Evolutionary conservation across 345 rosid genomes (phyloP).

Genomic region (Linum trigynum): DNA sequence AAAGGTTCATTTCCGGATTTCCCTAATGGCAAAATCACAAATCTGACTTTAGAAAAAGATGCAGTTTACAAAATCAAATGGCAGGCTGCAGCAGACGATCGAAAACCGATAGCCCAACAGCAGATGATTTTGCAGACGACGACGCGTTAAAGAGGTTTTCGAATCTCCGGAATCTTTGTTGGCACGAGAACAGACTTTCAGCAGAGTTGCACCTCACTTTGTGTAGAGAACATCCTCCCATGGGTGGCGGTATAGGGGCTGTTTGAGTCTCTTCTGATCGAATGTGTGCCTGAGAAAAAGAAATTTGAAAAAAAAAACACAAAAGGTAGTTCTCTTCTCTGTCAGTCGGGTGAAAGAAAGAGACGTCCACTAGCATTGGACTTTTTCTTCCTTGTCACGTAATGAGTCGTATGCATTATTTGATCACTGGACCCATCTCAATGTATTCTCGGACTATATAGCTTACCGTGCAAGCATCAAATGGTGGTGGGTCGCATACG

Average conservation of each 20-base stretch:
- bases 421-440: not conserved
- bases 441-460: not conserved
- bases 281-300: slow-evolving; percentile 59
- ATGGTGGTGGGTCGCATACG: not conserved
- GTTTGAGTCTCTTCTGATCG: slow-evolving; percentile 94
- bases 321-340: not conserved
- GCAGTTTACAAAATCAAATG: slow-evolving; percentile 18
- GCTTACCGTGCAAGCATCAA: not conserved
- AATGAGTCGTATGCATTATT: not conserved
- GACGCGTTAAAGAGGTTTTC: slow-evolving; percentile 10
- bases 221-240: slow-evolving; percentile 99
- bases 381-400: too few species aligned
- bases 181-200: slow-evolving; percentile 3
- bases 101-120: not conserved
- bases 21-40: not conserved
- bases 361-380: not conserved
- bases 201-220: slow-evolving; percentile 37
- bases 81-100: not conserved
- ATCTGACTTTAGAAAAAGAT: not conserved
- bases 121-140: slow-evolving; percentile 6
- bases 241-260: slow-evolving; percentile 89
- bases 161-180: not conserved
- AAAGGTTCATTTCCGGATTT: not conserved
- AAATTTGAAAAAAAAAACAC: not conserved
- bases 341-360: not conserved